Conservation (phyloP, 257 asterid genomes). For the Jasminum sambac region DNA sequence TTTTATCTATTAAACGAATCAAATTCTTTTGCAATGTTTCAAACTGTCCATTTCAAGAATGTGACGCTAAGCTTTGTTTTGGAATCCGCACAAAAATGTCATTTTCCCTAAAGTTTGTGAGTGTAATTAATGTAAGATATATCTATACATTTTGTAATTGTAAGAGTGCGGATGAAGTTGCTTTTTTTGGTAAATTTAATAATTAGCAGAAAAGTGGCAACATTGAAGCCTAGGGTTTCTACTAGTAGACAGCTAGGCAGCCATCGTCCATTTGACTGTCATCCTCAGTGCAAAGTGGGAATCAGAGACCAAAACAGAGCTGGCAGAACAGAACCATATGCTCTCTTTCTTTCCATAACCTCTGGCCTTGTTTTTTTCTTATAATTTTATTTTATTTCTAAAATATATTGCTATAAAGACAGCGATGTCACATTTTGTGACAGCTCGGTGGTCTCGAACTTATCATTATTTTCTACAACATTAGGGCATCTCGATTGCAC, state of each 20-base stretch:
- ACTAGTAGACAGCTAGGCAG: not conserved
- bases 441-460: not conserved
- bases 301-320: not conserved
- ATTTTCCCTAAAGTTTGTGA: not conserved
- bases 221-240: not conserved
- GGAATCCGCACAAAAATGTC: not conserved
- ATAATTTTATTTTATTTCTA: conserved; percentile 16
- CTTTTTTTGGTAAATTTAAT: not conserved
- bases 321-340: conserved; percentile 63
- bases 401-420: not conserved
- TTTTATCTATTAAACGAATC: not conserved
- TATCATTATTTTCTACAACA: no score
- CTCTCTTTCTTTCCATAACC: conserved; percentile 44
- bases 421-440: not conserved
- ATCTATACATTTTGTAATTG: not conserved
- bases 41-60: not conserved
- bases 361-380: conserved; percentile 31
- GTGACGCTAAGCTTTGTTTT: not conserved
- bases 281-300: conserved; percentile 4
- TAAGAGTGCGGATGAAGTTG: not conserved
- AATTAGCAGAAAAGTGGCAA: not conserved
- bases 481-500: no score
- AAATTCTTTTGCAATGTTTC: not conserved
- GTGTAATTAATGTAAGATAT: not conserved
- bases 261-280: conserved; percentile 5